Base-by-base conservation (phyloP, 305 asterid species). In the Plantago coronopus region DNA sequence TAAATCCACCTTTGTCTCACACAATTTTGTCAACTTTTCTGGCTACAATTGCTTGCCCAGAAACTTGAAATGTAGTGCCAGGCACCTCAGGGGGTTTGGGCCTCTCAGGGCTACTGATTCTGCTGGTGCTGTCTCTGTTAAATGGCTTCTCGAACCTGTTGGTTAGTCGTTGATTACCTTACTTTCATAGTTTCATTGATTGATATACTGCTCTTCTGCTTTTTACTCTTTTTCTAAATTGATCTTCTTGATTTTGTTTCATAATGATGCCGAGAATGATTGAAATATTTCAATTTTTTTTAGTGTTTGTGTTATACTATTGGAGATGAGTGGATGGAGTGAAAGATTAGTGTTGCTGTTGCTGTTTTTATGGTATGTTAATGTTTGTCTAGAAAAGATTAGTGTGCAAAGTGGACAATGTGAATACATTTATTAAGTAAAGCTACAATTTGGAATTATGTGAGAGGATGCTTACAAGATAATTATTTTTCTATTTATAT, bases 61-160 rank as follows among this genome's bases (percentile, higher is more conserved):
- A 78, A 82, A 82, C 21, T 54, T 77, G 25, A 66, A 76, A 58
- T 73, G 55, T 46, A 75, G 71, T 64, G 70, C 54, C 10, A 73
- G 71, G 34, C 78, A 66, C 62, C 22, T 72, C 66, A 77, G 77
- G 69, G 62, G 56, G 23, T 76, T 74, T 56, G 86, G 79, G 54
- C 76, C 79, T 43, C 46, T 86, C 15, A 61, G 72, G 57, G 81
- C 89, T 67, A 81, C 85, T 46, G 66, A 61, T 42, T 75, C 75
- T 67, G 76, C 81, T 3, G 48, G 70, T 13, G 69, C 48, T 71
- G 66, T 17, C 59, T 79, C 84, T 13, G 70, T 74, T n/a, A 77
- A 76, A 77, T 88, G 95, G 96, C 61, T 86, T 73, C 87, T 88
- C 76, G 71, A 86, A 68, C 89, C 89, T 68, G 73, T 86, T 23